These are phyloP conservation scores for Lophium mytilinum DNA, from an alignment of 495 filamentous ascomycete species.

Conservation along the genomic window DNA sequence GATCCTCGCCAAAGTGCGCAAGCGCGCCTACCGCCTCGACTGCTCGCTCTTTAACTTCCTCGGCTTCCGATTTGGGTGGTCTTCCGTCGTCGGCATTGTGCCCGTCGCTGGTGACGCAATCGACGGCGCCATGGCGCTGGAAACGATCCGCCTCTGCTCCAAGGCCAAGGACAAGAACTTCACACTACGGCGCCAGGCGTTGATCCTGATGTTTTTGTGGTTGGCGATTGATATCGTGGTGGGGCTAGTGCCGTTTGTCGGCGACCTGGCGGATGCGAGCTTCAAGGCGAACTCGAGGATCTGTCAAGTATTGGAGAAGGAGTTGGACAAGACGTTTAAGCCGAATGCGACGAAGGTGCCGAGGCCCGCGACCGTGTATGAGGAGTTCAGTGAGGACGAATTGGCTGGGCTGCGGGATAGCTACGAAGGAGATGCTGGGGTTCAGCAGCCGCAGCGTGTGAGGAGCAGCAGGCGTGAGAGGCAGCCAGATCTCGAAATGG, in stretches of 20 bases:
- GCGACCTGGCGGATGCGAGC: constrained; percentile 67
- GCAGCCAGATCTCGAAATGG: constrained; percentile 1
- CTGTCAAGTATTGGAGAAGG: constrained; percentile 29
- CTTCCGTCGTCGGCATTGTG: constrained; percentile 68
- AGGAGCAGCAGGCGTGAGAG: constrained; percentile 4
- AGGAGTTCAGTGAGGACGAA: constrained; percentile 24
- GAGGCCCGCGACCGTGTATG: constrained; percentile 32
- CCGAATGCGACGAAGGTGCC: constrained; percentile 22
- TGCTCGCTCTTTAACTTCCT: constrained; percentile 66
- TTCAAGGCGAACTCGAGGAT: constrained; percentile 34
- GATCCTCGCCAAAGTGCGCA: constrained; percentile 71
- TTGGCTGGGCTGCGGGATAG: background rate
- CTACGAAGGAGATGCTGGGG: background rate
- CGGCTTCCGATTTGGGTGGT: constrained; percentile 75
- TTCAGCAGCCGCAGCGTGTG: background rate
- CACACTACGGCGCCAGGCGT: too few relatives aligned
- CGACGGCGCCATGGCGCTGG: constrained; percentile 60
- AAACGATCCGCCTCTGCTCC: constrained; percentile 58
- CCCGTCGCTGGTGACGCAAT: constrained; percentile 66
- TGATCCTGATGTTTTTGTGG: too few relatives aligned
- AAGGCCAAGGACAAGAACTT: constrained; percentile 55
- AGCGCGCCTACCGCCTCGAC: constrained; percentile 74
- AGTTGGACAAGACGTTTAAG: constrained; percentile 32
- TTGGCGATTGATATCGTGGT: constrained; percentile 68
- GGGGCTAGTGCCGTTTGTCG: constrained; percentile 77